Percentiles rank a stretch among this genome's conserved stretches.
Evolutionary conservation across 2,329 filamentous ascomycete species (phyloP).

Genomic region (Bipolaris oryzae): DNA sequence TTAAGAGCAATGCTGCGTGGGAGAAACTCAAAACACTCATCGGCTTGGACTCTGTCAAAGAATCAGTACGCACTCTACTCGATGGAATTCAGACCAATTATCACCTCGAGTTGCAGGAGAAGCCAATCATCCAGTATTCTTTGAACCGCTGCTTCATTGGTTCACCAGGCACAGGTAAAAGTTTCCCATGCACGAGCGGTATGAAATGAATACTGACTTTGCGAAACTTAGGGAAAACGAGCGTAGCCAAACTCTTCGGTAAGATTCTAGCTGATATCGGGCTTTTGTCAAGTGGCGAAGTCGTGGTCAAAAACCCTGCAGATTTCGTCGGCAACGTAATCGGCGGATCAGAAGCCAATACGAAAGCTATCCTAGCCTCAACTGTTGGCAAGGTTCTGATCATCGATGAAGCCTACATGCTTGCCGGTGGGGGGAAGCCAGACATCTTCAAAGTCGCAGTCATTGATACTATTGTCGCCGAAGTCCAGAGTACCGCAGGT

Average conservation of each 20-base stretch:
- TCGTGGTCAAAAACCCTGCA: conserved; percentile 72
- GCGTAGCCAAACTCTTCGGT: conserved; percentile 73
- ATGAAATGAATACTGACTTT: background rate
- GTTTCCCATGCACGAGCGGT: conserved; percentile 51
- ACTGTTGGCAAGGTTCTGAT: conserved; percentile 76
- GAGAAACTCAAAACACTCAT: conserved; percentile 62
- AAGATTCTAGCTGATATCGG: conserved; percentile 71
- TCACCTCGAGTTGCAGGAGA: conserved; percentile 65
- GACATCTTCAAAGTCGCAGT: conserved; percentile 67
- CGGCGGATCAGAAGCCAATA: conserved; percentile 72
- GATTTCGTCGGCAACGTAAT: conserved; percentile 72
- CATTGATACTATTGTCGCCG: conserved; percentile 75
- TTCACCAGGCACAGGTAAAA: conserved; percentile 77
- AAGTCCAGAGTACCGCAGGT: conserved; percentile 71
- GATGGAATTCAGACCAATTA: conserved; percentile 69
- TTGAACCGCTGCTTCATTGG: conserved; percentile 75
- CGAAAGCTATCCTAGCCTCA: conserved; percentile 71
- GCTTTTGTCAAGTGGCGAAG: conserved; percentile 70
- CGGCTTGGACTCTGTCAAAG: conserved; percentile 68
- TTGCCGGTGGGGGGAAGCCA: conserved; percentile 53
- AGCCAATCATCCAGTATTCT: conserved; percentile 63
- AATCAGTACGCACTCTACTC: conserved; percentile 62
- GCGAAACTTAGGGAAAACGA: conserved; percentile 2
- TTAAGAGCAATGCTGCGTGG: conserved; percentile 63
- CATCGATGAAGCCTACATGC: conserved; percentile 79